Conservation (phyloP, 805 yeast species). For the Saccharomyces kudriavzevii region DNA sequence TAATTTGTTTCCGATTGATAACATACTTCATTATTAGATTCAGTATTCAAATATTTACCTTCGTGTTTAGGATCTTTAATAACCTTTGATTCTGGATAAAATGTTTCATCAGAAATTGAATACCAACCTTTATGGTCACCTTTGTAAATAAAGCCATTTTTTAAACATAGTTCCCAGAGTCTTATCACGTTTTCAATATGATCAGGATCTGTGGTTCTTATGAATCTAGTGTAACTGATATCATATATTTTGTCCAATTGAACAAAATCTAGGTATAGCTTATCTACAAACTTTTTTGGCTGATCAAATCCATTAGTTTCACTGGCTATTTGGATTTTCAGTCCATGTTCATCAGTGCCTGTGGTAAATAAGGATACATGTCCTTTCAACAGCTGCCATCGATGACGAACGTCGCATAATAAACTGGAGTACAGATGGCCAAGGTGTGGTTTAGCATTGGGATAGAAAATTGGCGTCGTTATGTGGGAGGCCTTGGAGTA, state of each 20-base stretch:
- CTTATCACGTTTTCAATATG: constrained; percentile 56
- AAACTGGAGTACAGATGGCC: constrained; percentile 90
- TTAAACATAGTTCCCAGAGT: constrained; percentile 59
- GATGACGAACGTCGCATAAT: constrained; percentile 64
- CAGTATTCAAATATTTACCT: constrained; percentile 36
- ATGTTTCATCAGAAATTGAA: constrained; percentile 87
- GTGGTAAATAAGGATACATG: constrained; percentile 58
- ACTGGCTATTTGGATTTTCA: constrained; percentile 88
- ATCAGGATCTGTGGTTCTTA: constrained; percentile 82
- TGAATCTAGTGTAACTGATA: constrained; percentile 64
- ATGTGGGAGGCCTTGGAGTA: constrained; percentile 34
- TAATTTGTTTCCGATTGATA: constrained; percentile 78
- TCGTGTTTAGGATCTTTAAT: constrained; percentile 26
- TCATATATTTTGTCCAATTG: constrained; percentile 50
- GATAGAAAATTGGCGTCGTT: constrained; percentile 93
- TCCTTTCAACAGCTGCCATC: constrained; percentile 55
- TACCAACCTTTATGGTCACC: constrained; percentile 94
- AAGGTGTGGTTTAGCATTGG: constrained; percentile 88
- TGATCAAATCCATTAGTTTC: constrained; percentile 35
- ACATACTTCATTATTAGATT: constrained; percentile 67
- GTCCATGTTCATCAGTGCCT: constrained; percentile 96
- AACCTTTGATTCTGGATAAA: constrained; percentile 77
- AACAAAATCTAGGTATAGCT: constrained; percentile 55
- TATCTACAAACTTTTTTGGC: constrained; percentile 69
- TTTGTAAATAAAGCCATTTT: constrained; percentile 63